Conservation (phyloP, 768 basidiomycete genomes). For the Xanthoconium purpureum region DNA sequence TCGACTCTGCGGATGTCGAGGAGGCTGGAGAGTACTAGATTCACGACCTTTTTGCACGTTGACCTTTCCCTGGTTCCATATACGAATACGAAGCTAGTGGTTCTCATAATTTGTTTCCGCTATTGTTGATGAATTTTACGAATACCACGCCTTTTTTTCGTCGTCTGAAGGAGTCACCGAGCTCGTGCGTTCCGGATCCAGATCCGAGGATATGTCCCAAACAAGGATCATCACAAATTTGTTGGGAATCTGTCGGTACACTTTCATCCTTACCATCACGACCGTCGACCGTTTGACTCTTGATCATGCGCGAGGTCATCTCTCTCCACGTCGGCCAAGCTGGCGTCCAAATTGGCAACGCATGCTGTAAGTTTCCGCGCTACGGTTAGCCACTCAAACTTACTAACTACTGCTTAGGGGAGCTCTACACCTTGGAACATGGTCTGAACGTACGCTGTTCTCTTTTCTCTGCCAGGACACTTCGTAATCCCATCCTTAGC, state of each 20-base stretch:
- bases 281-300: conserved; percentile 11
- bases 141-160: conserved; percentile 11
- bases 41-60: conserved; percentile 4
- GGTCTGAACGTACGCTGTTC: conserved; percentile 77
- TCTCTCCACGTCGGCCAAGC: conserved; percentile 97
- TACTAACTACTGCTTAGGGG: conserved; percentile 54
- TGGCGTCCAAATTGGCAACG: conserved; percentile 91
- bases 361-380: conserved; percentile 72
- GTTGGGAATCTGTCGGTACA: neutral
- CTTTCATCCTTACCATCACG: conserved; percentile 10
- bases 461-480: conserved; percentile 5
- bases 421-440: conserved; percentile 97
- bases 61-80: conserved; percentile 22
- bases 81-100: conserved; percentile 29
- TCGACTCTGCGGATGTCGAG: conserved; percentile 49
- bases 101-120: conserved; percentile 29
- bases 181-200: neutral
- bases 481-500: conserved; percentile 44
- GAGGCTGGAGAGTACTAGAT: conserved; percentile 48
- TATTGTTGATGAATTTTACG: conserved; percentile 35
- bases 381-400: neutral
- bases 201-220: conserved; percentile 24
- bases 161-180: no score
- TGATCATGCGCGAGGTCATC: conserved; percentile 86
- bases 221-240: conserved; percentile 20